Evolutionary conservation across 2,329 filamentous ascomycete genomes (phyloP).

Genomic region (Fusarium kyushuense): DNA sequence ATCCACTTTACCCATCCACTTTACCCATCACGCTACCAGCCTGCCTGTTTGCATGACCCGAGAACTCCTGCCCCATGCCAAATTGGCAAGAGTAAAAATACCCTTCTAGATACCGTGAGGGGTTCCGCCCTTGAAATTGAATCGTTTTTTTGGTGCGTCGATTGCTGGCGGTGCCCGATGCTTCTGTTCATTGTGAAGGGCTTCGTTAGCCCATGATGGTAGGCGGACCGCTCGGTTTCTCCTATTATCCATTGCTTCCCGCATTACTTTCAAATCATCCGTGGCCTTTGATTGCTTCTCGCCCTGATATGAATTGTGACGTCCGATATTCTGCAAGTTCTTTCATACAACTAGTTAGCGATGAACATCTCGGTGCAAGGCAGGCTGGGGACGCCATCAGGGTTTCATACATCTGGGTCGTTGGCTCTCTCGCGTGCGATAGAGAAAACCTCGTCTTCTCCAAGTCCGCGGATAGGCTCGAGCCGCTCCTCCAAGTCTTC

Average conservation of each 20-base stretch:
- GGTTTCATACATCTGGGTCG: constrained; percentile 51
- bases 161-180: constrained; percentile 24
- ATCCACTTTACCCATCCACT: constrained; percentile 1
- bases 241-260: constrained; percentile 50
- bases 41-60: constrained; percentile 4
- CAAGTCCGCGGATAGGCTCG: constrained; percentile 43
- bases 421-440: constrained; percentile 38
- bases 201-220: constrained; percentile 52
- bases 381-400: not conserved
- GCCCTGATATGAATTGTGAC: constrained; percentile 30
- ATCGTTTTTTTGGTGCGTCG: constrained; percentile 17
- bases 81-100: not conserved
- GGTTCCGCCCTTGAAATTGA: constrained; percentile 4
- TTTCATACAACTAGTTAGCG: constrained; percentile 38
- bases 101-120: not conserved
- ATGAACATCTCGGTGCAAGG: constrained; percentile 1
- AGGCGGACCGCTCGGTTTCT: constrained; percentile 43
- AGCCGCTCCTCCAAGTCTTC: constrained; percentile 47
- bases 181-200: constrained; percentile 39
- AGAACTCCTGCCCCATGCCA: constrained; percentile 12
- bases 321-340: constrained; percentile 52
- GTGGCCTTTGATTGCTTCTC: constrained; percentile 29
- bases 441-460: constrained; percentile 44
- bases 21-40: not conserved
- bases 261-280: constrained; percentile 53